These are phyloP conservation scores for Physcia stellaris DNA, from an alignment of 495 filamentous ascomycete species.

Conservation along the genomic window DNA sequence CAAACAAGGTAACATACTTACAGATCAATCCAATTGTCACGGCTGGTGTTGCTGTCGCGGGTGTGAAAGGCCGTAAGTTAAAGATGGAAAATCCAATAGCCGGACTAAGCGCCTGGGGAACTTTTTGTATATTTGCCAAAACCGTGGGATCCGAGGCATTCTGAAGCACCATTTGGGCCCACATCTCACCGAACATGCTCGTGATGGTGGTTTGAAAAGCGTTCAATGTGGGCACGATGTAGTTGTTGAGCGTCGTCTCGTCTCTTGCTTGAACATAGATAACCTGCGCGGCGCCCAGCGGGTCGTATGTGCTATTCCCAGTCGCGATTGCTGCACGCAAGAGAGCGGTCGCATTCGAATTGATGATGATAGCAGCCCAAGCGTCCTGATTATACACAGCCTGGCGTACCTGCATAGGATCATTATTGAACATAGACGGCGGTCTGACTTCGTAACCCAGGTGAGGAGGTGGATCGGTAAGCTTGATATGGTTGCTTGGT, in stretches of 20 bases:
- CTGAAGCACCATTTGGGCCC: constrained; percentile 31
- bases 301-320: constrained; percentile 50
- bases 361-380: constrained; percentile 52
- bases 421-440: constrained; percentile 40
- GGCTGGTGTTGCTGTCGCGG: constrained; percentile 40
- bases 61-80: constrained; percentile 50
- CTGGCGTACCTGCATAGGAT: constrained; percentile 44
- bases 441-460: constrained; percentile 38
- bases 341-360: constrained; percentile 48
- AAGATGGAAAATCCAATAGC: constrained; percentile 46
- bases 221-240: constrained; percentile 38
- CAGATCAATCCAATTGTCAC: constrained; percentile 56
- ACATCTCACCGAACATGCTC: constrained; percentile 38
- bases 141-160: constrained; percentile 22
- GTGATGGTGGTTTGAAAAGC: constrained; percentile 30
- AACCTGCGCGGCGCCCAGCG: constrained; percentile 43
- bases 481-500: no score
- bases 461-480: constrained; percentile 19
- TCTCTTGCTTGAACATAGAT: constrained; percentile 46
- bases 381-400: constrained; percentile 47
- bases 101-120: constrained; percentile 48
- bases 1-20: no score
- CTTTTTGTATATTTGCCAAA: constrained; percentile 30
- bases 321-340: constrained; percentile 39
- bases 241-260: constrained; percentile 35